Conservation (phyloP, 106 monocot genomes). For the Apostasia shenzhenica region DNA sequence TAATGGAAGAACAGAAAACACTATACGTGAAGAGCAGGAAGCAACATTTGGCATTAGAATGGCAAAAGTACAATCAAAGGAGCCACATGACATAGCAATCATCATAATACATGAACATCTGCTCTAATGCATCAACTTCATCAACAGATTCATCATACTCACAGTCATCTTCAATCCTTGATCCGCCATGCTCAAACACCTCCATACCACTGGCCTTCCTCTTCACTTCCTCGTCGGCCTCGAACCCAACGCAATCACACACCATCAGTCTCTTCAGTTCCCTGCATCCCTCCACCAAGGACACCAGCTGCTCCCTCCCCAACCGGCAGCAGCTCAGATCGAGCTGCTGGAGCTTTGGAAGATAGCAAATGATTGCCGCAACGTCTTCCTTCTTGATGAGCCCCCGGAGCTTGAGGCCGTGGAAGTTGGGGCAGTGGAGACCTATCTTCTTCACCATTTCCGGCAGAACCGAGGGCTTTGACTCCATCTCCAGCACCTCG, state of each 20-base stretch:
- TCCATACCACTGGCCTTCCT: conserved; percentile 7
- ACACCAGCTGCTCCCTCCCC: conserved; percentile 19
- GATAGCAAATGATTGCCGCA: conserved; percentile 5
- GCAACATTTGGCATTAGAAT: too few relatives aligned
- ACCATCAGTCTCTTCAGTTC: conserved; percentile 28
- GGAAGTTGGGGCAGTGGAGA: conserved; percentile 22
- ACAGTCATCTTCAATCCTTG: conserved; percentile 14
- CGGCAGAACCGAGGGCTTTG: conserved; percentile 36
- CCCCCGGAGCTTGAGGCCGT: conserved; percentile 22
- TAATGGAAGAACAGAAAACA: too few relatives aligned
- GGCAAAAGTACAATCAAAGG: not conserved
- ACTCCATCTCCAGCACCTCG: conserved; percentile 34
- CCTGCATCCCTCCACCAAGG: conserved; percentile 25
- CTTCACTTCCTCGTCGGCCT: conserved; percentile 27
- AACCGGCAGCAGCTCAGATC: conserved; percentile 31
- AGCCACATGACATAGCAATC: conserved; percentile 8
- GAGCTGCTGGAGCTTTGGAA: conserved; percentile 24
- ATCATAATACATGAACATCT: conserved; percentile 22
- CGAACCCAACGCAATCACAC: conserved; percentile 36
- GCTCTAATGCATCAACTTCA: conserved; percentile 7
- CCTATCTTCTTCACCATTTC: conserved; percentile 21
- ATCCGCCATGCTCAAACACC: conserved; percentile 33
- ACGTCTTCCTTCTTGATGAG: conserved; percentile 33
- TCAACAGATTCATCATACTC: conserved; percentile 11
- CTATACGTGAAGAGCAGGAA: too few relatives aligned